Evolutionary conservation across 2,329 filamentous ascomycete species (phyloP).

Genomic region (Podosphaera leucotricha): DNA sequence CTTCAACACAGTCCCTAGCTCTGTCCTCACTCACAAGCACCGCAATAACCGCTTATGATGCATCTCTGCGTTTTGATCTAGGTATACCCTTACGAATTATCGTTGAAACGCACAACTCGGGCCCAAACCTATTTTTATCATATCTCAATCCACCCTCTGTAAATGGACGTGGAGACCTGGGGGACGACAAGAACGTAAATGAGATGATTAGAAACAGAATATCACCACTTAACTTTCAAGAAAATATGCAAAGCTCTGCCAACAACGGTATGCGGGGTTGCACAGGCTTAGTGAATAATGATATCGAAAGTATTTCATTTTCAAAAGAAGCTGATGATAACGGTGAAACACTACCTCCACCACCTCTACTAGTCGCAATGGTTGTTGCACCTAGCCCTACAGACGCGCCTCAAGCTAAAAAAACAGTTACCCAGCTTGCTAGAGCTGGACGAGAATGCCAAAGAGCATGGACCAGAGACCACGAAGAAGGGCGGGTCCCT

Average conservation of each 20-base stretch:
- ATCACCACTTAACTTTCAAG: background rate
- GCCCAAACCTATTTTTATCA: slow-evolving; percentile 19
- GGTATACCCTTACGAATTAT: slow-evolving; percentile 32
- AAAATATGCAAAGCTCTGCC: background rate
- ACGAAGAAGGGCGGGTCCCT: slow-evolving; percentile 2
- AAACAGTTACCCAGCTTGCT: slow-evolving; percentile 29
- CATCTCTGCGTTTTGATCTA: slow-evolving; percentile 27
- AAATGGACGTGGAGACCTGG: background rate
- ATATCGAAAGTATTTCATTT: background rate
- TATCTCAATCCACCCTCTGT: slow-evolving; percentile 19
- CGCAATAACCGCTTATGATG: slow-evolving; percentile 28
- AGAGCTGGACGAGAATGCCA: slow-evolving; percentile 31
- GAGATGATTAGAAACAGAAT: background rate
- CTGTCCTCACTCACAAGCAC: slow-evolving; percentile 28
- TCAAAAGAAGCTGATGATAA: background rate
- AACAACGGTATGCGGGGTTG: background rate
- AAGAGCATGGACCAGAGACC: slow-evolving; percentile 23
- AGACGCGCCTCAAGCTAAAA: slow-evolving; percentile 25
- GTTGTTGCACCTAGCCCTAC: slow-evolving; percentile 27
- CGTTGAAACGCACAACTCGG: slow-evolving; percentile 25
- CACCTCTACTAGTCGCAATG: slow-evolving; percentile 29
- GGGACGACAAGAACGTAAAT: background rate
- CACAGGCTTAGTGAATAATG: background rate
- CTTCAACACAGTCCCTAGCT: slow-evolving; percentile 18
- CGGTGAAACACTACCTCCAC: slow-evolving; percentile 5